Base-by-base conservation (phyloP, 805 yeast genomes). In the Pichia thaimueangensis region DNA sequence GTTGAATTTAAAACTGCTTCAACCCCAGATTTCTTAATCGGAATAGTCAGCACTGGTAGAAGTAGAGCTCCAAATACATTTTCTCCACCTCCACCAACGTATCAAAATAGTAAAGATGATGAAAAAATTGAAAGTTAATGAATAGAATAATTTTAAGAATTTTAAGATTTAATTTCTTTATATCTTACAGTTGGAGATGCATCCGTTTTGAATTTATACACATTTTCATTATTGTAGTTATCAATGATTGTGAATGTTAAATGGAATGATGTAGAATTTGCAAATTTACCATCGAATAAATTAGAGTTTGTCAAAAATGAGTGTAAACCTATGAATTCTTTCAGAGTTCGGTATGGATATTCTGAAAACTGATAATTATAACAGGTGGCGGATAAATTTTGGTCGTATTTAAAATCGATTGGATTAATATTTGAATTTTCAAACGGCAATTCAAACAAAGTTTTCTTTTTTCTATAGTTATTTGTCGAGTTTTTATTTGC, bases 261-360 rank as follows among this genome's bases (percentile, higher is more conserved):
- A 35, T 35, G 38, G 8, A 35, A 27, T 13, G 29, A 23, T 13
- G 29, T 35, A 7, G 29, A 9, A 27, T 35, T 35, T 21, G 19
- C n/a, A 17, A 35, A 35, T 27, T 35, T 35, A 13, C 30, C 30
- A 24, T 35, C 30, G 13, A 35, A 25, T 23, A 35, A n/a, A 12
- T 24, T 24, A 35, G 29, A 23, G 13, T 4, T 35, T 23, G 38
- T 35, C 17, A 35, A 2, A 16, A 35, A 35, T 35, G 38, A 3
- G 17, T 35, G 30, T 7, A 35, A 25, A 23, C 38, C 38, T 13
- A 35, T 29, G 16, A 25, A 15, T 9, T 17, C 21, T 24, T 16
- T 23, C 8, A 35, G 4, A 12, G 38, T 23, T n/a, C 20, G 7
- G 8, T 24, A 12, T n/a, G 38, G 19, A 9, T 3, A 16, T 25